Percentiles rank a stretch among this genome's conserved stretches.
phyloP scores from a whole-genome alignment of 2,329 filamentous ascomycete genomes.

The Neonectria faginata region DNA sequence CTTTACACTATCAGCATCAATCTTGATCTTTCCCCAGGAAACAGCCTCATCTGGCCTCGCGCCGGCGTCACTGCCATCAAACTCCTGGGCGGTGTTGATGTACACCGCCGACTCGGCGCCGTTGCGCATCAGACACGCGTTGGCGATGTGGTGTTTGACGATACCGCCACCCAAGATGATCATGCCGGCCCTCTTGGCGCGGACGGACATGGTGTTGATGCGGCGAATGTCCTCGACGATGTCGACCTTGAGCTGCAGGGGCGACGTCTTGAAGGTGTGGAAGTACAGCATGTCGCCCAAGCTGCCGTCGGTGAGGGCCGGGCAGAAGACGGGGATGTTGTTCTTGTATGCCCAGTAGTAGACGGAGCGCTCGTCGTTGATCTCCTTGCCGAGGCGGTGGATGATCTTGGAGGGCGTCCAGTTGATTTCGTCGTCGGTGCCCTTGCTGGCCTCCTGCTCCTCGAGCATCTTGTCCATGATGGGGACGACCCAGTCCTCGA shows the following conservation, averaged over 20 bases:
- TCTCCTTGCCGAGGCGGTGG: slow-evolving; percentile 88
- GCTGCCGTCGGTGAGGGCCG: slow-evolving; percentile 93
- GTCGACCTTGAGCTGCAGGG: slow-evolving; percentile 84
- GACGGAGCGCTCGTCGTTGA: slow-evolving; percentile 90
- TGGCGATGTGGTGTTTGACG: slow-evolving; percentile 99
- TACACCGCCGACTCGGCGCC: slow-evolving; percentile 97
- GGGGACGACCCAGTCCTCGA: slow-evolving; percentile 97
- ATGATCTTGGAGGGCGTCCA: slow-evolving; percentile 98
- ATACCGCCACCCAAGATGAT: slow-evolving; percentile 94
- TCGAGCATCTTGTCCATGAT: slow-evolving; percentile 94
- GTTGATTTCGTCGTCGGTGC: slow-evolving; percentile 75
- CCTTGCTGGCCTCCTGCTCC: slow-evolving; percentile 87
- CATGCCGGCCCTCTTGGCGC: slow-evolving; percentile 91
- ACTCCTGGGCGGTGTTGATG: slow-evolving; percentile 97
- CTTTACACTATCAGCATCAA: slow-evolving; percentile 89
- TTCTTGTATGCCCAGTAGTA: slow-evolving; percentile 99
- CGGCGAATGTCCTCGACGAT: slow-evolving; percentile 93
- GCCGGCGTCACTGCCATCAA: slow-evolving; percentile 96
- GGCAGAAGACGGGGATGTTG: slow-evolving; percentile 96
- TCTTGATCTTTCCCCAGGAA: slow-evolving; percentile 98
- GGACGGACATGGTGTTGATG: slow-evolving; percentile 91
- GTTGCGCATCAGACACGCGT: slow-evolving; percentile 97
- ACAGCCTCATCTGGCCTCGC: slow-evolving; percentile 96
- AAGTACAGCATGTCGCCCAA: slow-evolving; percentile 99
- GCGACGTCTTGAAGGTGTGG: slow-evolving; percentile 92